Base-by-base conservation (phyloP, 2,329 filamentous ascomycete genomes). In the Myriosclerotinia duriaeana region DNA sequence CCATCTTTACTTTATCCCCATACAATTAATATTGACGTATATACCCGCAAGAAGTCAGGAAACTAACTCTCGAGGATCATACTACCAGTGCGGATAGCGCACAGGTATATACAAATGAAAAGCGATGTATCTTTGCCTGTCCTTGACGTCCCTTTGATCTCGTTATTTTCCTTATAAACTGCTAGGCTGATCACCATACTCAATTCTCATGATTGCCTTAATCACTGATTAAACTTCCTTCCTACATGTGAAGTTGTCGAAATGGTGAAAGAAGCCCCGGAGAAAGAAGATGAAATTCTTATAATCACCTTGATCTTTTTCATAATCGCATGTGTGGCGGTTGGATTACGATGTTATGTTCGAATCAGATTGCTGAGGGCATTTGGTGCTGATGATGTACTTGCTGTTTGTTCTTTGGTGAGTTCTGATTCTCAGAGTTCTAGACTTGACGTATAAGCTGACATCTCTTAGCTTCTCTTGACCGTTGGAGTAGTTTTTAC, bases 351-450 rank as follows among this genome's bases (percentile, higher is more conserved):
- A 20, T 78, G 78, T 11, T 82, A 81, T 71, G 81, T 82, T 55
- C 80, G 82, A 66, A 60, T 77, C 0, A 74, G 78, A 38, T 72
- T 84, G 30, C 75, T 81, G 50, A 80, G 79, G 61, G 79, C 77
- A 40, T 73, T 81, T 44, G 76, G 78, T 0, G 46, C 77, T 4
- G 83, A 85, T 59, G 83, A 85, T 76, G 80, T 77, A 69, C 72
- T 83, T 64, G 82, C 83, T 71, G 74, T 83, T 30, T 59, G 76
- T 38, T 80, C 81, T 3, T 74, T 82, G 74, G 82, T 84, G 74
- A 66, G 75, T 71, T 42, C 36, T 20, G 59, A 53, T 52, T 15
- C 30, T 53, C n/a, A 7, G 6, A 53, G 34, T 17, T 44, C 44
- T 38, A 26, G 2, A 12, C 36, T 5, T 17, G 26, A 44, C 7